A percentile compares a stretch with the other conserved stretches of the same genome.
phyloP scores from a whole-genome alignment of 2,329 filamentous ascomycete genomes.

The Didymella exigua region DNA sequence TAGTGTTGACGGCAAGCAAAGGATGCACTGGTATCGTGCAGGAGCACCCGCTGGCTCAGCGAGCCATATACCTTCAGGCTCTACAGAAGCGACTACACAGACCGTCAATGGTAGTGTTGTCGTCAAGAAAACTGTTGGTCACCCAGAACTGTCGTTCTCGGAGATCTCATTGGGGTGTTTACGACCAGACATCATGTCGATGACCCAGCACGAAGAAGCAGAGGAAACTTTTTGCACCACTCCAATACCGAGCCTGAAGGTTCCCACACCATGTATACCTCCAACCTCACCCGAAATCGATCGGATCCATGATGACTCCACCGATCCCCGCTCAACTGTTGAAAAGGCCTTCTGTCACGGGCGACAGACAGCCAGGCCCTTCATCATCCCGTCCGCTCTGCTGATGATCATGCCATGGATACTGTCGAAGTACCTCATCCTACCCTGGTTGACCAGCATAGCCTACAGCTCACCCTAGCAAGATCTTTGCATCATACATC shows the following conservation, averaged over 20 bases:
- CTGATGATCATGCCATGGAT: neutral
- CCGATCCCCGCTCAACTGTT: too few species aligned
- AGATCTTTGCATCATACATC: too few species aligned
- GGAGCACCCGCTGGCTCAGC: neutral
- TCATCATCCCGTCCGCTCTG: constrained; percentile 8
- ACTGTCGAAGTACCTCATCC: neutral
- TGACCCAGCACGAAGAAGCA: neutral
- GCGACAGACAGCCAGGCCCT: neutral
- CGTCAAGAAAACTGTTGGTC: neutral
- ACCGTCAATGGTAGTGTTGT: neutral
- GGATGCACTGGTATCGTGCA: neutral
- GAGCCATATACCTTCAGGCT: neutral
- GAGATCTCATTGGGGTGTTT: neutral
- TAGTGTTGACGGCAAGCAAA: neutral
- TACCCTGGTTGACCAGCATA: neutral
- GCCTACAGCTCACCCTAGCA: too few species aligned
- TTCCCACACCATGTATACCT: too few species aligned
- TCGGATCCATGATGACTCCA: too few species aligned
- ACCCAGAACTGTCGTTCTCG: neutral
- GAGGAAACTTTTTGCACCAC: neutral
- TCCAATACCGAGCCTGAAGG: too few species aligned
- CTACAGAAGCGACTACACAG: neutral
- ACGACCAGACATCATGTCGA: neutral
- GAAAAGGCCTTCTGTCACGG: neutral
- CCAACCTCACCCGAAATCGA: too few species aligned